phyloP scores from a whole-genome alignment of 768 basidiomycete genomes.

The Leccinum arenicola region DNA sequence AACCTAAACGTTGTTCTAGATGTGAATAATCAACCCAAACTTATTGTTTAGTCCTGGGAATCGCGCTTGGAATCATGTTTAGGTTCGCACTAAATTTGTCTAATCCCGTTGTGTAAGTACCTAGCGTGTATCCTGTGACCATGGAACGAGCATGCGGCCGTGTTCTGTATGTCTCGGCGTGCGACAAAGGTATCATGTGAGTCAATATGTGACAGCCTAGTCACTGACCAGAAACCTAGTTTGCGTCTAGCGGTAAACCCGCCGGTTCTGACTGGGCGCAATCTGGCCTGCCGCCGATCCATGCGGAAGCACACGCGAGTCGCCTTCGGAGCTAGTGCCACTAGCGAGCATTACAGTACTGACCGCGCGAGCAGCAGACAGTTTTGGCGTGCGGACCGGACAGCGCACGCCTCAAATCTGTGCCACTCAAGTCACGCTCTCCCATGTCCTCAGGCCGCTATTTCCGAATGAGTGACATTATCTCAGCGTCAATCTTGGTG shows the following conservation, averaged over 20 bases:
- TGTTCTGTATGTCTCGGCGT: not conserved
- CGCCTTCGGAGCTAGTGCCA: not conserved
- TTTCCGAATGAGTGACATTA: constrained; percentile 1
- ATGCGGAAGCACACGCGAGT: not conserved
- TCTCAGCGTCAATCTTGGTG: constrained; percentile 19
- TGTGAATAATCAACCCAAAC: too few species aligned
- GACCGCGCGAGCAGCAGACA: not conserved
- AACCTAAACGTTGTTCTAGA: too few species aligned
- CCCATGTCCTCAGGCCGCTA: not conserved
- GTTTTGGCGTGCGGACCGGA: constrained; percentile 6
- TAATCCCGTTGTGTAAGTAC: too few species aligned
- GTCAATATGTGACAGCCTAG: not conserved
- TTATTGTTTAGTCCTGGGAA: too few species aligned
- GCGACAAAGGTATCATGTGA: not conserved
- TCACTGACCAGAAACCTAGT: not conserved
- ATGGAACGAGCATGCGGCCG: not conserved
- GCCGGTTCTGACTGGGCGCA: not conserved
- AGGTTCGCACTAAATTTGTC: too few species aligned
- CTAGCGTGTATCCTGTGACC: not conserved
- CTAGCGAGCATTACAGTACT: not conserved
- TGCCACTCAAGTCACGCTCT: not conserved
- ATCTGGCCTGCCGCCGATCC: not conserved
- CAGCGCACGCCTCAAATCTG: constrained; percentile 1
- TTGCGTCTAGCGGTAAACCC: not conserved
- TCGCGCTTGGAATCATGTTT: too few species aligned